Evolutionary conservation across 129 eudicot genomes (phyloP).

Genomic region (Apium graveolens): DNA sequence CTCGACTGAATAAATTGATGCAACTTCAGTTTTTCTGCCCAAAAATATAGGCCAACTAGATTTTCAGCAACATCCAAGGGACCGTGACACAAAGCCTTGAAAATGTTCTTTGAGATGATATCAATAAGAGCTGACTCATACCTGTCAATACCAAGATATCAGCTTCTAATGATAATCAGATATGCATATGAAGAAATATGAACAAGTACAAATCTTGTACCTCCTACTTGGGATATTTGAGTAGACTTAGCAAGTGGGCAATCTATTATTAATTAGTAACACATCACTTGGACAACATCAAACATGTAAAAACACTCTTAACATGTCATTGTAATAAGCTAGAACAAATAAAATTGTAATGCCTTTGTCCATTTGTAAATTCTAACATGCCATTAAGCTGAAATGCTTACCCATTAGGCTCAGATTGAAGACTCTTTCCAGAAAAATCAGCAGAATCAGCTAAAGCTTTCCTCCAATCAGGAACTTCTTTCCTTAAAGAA

Average conservation of each 20-base stretch:
- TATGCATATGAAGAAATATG: neutral
- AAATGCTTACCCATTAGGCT: neutral
- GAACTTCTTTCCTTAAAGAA: neutral
- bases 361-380: neutral
- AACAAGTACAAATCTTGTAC: neutral
- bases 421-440: neutral
- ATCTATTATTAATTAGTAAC: neutral
- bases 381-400: neutral
- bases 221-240: neutral
- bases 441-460: neutral
- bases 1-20: neutral
- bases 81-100: constrained; percentile 6
- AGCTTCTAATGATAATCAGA: neutral
- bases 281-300: neutral
- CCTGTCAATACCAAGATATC: neutral
- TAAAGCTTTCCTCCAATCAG: constrained; percentile 3
- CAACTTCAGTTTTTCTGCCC: neutral
- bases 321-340: neutral
- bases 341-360: neutral
- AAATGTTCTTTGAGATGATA: neutral
- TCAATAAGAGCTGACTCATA: neutral
- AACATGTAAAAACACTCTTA: neutral
- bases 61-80: constrained; percentile 6
- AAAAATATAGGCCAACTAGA: constrained; percentile 9
- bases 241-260: neutral